Conservation (phyloP, 805 yeast species). For the Brettanomyces sp. region DNA sequence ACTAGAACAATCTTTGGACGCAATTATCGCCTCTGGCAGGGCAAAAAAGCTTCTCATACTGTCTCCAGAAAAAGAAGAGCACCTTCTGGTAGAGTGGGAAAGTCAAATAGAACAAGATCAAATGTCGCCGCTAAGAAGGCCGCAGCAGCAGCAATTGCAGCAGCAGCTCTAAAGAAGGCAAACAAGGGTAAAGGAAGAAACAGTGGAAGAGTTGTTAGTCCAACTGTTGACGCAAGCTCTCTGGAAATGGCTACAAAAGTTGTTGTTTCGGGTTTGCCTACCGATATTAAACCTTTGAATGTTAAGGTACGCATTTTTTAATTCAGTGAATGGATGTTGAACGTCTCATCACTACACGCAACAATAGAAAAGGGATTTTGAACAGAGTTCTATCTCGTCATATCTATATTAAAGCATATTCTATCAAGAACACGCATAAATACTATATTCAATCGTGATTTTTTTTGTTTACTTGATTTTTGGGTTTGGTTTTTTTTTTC, state of each 20-base stretch:
- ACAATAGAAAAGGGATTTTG: too few relatives aligned
- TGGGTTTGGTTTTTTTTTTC: too few relatives aligned
- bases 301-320: conserved; percentile 12
- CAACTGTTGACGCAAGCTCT: conserved; percentile 8
- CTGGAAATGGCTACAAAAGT: conserved; percentile 63
- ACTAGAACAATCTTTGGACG: conserved; percentile 91
- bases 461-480: too few relatives aligned
- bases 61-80: conserved; percentile 1
- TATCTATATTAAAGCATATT: too few relatives aligned
- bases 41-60: conserved; percentile 14
- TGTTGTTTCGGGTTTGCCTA: conserved; percentile 56
- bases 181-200: conserved; percentile 9
- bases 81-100: background rate
- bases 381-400: too few relatives aligned
- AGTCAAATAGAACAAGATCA: conserved; percentile 12
- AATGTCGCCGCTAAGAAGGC: conserved; percentile 17
- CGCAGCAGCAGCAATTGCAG: conserved; percentile 5
- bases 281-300: conserved; percentile 65
- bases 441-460: too few relatives aligned
- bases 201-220: conserved; percentile 9
- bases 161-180: conserved; percentile 8
- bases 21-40: conserved; percentile 61
- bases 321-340: too few relatives aligned
- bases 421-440: too few relatives aligned
- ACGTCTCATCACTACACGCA: too few relatives aligned